Conservation (phyloP, 139 green algal species). For the Edaphochlamys debaryana region DNA sequence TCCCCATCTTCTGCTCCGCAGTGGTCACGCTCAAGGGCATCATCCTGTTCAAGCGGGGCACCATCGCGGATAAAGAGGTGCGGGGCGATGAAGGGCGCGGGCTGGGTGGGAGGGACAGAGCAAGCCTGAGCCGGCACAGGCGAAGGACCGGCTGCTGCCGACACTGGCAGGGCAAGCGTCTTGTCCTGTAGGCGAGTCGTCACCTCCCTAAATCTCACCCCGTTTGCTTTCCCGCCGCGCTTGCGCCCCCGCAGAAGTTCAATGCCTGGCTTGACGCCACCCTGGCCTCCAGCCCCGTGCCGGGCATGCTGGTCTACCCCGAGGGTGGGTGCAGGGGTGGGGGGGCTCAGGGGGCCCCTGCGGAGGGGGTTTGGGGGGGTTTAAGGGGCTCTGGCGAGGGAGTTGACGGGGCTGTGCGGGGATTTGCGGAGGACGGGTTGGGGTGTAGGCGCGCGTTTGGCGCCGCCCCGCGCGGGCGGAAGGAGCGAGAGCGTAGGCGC, state of each 20-base stretch:
- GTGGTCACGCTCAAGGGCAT: slow-evolving; percentile 68
- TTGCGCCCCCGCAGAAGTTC: slow-evolving; percentile 64
- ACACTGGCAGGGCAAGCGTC: too few relatives aligned
- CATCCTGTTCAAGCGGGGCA: slow-evolving; percentile 85
- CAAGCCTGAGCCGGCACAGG: too few relatives aligned
- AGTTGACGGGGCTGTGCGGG: too few relatives aligned
- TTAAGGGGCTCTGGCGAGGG: too few relatives aligned
- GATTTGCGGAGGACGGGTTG: too few relatives aligned
- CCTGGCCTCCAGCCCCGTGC: slow-evolving; percentile 53
- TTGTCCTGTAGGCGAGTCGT: too few relatives aligned
- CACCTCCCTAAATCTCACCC: too few relatives aligned
- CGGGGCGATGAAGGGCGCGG: neutral
- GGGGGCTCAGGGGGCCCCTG: neutral
- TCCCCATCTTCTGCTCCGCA: slow-evolving; percentile 86
- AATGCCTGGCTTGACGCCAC: slow-evolving; percentile 75
- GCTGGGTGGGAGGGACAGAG: neutral
- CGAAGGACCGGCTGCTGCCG: too few relatives aligned
- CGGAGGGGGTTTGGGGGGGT: neutral
- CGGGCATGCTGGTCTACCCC: slow-evolving; percentile 78
- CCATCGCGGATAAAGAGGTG: slow-evolving; percentile 80
- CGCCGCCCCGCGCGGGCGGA: too few relatives aligned
- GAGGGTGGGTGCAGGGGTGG: slow-evolving; percentile 58
- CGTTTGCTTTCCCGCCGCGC: neutral
- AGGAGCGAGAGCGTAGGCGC: too few relatives aligned
- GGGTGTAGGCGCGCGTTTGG: too few relatives aligned